Percentiles rank a stretch among this genome's conserved stretches.
These are phyloP conservation scores for Melaleuca quinquenervia DNA, from an alignment of 345 rosid genomes.

Conservation along the genomic window DNA sequence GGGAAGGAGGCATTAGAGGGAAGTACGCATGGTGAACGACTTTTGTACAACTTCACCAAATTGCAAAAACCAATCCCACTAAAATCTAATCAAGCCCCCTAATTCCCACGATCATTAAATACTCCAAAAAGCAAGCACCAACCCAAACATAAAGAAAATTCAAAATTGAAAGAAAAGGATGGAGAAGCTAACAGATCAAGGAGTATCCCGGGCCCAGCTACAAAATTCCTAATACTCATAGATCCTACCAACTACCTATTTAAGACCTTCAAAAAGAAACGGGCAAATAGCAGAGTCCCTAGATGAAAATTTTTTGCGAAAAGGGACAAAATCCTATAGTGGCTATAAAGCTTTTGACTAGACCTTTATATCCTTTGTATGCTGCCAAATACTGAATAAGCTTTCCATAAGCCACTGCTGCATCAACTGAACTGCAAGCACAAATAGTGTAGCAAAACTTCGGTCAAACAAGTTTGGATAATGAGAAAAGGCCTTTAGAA, in stretches of 20 bases:
- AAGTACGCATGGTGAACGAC: no score
- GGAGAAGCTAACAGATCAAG: not conserved
- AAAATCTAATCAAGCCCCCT: not conserved
- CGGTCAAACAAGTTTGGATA: not conserved
- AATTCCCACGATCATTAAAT: not conserved
- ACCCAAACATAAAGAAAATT: not conserved
- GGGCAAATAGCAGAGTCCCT: not conserved
- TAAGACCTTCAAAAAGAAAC: not conserved
- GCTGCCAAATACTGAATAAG: slow-evolving; percentile 83
- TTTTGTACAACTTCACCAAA: not conserved
- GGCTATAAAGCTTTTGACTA: slow-evolving; percentile 2
- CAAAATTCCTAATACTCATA: not conserved
- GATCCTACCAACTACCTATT: not conserved
- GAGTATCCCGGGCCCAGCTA: not conserved
- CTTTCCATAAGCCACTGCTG: slow-evolving; percentile 79
- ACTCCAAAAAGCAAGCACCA: not conserved
- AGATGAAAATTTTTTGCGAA: not conserved
- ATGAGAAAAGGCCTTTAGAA: not conserved
- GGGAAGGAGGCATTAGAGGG: no score
- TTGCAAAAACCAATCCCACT: not conserved
- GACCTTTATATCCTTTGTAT: slow-evolving; percentile 87
- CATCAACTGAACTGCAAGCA: slow-evolving; percentile 64
- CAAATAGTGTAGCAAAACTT: slow-evolving; percentile 3
- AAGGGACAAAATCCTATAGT: not conserved
- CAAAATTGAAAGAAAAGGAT: not conserved